Evolutionary conservation across 163 green algal genomes (phyloP), one percentile per base, ranked within the genome.

Genomic region (Scenedesmus sp.): DNA sequence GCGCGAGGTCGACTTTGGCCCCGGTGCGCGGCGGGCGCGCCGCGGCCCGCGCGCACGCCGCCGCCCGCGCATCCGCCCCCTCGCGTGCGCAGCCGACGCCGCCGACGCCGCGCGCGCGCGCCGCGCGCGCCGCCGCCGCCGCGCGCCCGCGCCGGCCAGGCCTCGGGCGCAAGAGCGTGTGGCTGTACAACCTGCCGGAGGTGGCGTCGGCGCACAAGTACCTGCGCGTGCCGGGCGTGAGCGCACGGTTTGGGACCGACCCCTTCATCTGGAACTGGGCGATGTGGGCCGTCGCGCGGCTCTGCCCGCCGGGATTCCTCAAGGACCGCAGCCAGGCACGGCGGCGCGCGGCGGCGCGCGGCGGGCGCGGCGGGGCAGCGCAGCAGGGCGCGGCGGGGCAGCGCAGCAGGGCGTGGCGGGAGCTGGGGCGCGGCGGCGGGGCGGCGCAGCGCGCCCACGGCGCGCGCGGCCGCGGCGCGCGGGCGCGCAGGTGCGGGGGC

Each of bases 261-360:
- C 96, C 96, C 3, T 88, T 89, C 34, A 84, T 96, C 13, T 98
- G 93, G 93, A 98, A 98, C 84, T 95, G 87, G 89, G 93, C 85
- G 47, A 98, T 98, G 95, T 89, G 90, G 83, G 75, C 92, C 7
- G 86, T 95, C 22, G 95, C 93, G 1, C 84, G 90, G 0, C 70
- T 96, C 33, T 70, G 91, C 39, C 92, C 92, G 1, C 84, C 88
- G 74, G 75, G 42, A 60, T 76, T 96, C 72, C 83, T 97, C 60
- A 39, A 81, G 48, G 73, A 81, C 60, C 17, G 73, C 3, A 81
- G 73, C 50, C 73, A 81, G 60, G 65, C n/a, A n/a, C n/a, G n/a
- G n/a, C n/a, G n/a, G n/a, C n/a, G n/a, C n/a, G n/a, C n/a, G n/a
- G n/a, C n/a, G n/a, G n/a, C n/a, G n/a, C n/a, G n/a, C n/a, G n/a